Evolutionary conservation across 371 early-diverging fungal species (phyloP).

Genomic region (Basidiobolus meristosporus): DNA sequence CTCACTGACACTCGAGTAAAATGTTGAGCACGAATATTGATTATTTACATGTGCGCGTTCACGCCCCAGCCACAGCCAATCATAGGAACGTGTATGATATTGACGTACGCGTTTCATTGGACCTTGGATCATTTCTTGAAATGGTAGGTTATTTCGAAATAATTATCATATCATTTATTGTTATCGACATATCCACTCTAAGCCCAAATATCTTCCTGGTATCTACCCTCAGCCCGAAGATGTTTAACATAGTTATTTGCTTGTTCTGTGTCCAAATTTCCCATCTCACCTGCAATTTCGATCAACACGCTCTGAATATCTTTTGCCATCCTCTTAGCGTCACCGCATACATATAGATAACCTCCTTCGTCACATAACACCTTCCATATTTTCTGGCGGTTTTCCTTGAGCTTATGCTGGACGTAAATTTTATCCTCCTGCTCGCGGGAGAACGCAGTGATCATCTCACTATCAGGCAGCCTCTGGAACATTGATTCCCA

Average conservation of each 20-base stretch:
- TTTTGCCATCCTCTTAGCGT: conserved; percentile 92
- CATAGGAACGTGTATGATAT: too few relatives aligned
- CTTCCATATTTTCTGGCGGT: conserved; percentile 49
- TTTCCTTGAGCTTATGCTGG: conserved; percentile 51
- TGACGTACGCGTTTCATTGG: too few relatives aligned
- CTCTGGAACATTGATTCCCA: conserved; percentile 34
- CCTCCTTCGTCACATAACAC: conserved; percentile 47
- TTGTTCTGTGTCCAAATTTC: conserved; percentile 40
- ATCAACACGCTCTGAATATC: conserved; percentile 62
- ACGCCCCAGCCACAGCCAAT: too few relatives aligned
- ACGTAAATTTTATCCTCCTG: conserved; percentile 67
- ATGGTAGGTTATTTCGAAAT: too few relatives aligned
- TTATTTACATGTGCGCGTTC: too few relatives aligned
- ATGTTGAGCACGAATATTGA: too few relatives aligned
- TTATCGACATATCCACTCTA: too few relatives aligned
- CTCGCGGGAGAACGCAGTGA: conserved; percentile 81
- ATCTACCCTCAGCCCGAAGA: conserved; percentile 57
- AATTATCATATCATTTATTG: too few relatives aligned
- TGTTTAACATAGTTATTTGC: conserved; percentile 68
- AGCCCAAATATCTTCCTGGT: conserved; percentile 91
- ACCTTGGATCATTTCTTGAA: too few relatives aligned
- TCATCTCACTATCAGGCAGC: conserved; percentile 25
- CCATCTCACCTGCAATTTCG: conserved; percentile 40
- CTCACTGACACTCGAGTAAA: too few relatives aligned
- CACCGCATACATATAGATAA: conserved; percentile 84